These are phyloP conservation scores for Clitoria ternatea DNA, from an alignment of 306 rosid species.

Conservation along the genomic window DNA sequence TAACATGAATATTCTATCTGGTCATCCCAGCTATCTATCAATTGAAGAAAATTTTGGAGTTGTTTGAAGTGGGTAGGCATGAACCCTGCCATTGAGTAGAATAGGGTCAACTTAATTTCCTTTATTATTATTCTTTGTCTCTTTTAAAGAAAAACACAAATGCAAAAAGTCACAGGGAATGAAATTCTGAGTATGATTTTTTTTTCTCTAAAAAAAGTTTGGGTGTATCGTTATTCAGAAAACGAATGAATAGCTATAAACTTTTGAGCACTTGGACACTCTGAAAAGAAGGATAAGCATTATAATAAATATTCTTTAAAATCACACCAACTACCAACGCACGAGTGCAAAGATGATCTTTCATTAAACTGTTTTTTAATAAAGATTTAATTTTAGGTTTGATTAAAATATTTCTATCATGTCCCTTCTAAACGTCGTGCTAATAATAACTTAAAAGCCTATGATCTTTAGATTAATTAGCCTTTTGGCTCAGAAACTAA, in stretches of 20 bases:
- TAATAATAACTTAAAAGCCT: conserved; percentile 24
- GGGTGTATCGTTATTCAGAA: conserved; percentile 30
- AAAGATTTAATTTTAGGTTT: too few species aligned
- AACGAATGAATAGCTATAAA: conserved; percentile 4
- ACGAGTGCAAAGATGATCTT: conserved; percentile 29
- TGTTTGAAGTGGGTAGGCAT: conserved; percentile 30
- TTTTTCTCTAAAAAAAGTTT: conserved; percentile 17
- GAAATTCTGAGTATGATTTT: background rate
- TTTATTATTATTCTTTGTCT: conserved; percentile 13
- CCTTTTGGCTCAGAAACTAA: conserved; percentile 1
- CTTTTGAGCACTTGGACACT: conserved; percentile 22
- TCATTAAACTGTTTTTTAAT: background rate
- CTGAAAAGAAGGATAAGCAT: conserved; percentile 20
- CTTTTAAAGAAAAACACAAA: conserved; percentile 5
- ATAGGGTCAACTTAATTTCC: conserved; percentile 31
- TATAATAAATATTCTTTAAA: conserved; percentile 3
- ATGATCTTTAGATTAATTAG: conserved; percentile 1
- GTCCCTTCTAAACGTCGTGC: conserved; percentile 23
- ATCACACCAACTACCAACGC: conserved; percentile 25
- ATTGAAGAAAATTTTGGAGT: background rate
- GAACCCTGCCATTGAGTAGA: conserved; percentile 3
- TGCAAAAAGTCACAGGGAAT: background rate
- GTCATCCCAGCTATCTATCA: conserved; percentile 10
- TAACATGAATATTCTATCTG: conserved; percentile 1
- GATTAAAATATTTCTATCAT: conserved; percentile 19